Conservation (phyloP, 805 yeast species). For the Suhomyces sp. region DNA sequence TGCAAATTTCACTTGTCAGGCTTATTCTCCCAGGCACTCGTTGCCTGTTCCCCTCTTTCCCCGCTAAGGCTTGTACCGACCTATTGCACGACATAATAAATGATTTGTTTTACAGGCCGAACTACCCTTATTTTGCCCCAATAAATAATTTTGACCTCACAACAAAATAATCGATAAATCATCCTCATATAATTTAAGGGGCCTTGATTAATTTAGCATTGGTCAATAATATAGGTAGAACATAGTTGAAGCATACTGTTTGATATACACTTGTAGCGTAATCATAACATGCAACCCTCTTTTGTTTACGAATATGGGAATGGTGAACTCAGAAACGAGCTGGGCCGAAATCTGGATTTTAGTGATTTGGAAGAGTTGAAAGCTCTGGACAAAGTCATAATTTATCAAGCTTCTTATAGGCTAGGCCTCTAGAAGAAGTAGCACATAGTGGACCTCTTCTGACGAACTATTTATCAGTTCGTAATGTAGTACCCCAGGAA, state of each 20-base stretch:
- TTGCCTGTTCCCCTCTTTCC: background rate
- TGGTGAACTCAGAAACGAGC: background rate
- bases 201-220: background rate
- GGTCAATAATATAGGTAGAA: background rate
- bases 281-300: background rate
- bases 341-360: background rate
- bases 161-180: no score
- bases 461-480: background rate
- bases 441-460: background rate
- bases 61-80: background rate
- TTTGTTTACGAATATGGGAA: background rate
- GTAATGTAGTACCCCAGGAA: background rate
- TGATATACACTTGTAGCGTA: background rate
- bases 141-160: background rate
- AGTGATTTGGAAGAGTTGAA: background rate
- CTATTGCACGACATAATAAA: no score
- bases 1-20: background rate
- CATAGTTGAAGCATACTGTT: background rate
- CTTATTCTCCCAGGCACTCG: background rate
- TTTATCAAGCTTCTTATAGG: background rate
- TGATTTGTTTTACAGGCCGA: background rate
- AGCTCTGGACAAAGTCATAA: background rate
- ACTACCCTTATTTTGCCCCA: background rate
- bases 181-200: background rate
- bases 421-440: background rate